phyloP scores from a whole-genome alignment of 305 asterid genomes.

The Fraxinus platypoda region DNA sequence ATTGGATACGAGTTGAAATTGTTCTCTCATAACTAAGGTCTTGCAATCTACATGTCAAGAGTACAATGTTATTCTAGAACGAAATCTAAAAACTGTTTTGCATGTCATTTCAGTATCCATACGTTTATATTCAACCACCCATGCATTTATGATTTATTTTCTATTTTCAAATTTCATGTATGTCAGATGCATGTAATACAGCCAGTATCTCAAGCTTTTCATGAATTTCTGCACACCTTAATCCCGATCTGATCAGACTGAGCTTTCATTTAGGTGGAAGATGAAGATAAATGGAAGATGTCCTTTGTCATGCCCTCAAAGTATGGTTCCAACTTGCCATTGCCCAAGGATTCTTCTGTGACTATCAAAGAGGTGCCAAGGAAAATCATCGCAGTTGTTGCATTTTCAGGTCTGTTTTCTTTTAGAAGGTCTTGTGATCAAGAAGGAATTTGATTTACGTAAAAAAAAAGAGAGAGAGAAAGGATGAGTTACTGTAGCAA shows the following conservation, averaged over 20 bases:
- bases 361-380: conserved; percentile 66
- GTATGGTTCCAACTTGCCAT: conserved; percentile 71
- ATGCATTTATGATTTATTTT: conserved; percentile 3
- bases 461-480: background rate
- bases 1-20: background rate
- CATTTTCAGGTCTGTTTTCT: conserved; percentile 67
- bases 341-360: conserved; percentile 69
- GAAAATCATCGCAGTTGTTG: conserved; percentile 61
- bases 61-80: background rate
- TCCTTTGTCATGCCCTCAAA: conserved; percentile 89
- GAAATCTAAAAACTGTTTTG: background rate
- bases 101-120: background rate
- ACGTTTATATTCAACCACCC: background rate
- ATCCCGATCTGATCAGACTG: conserved; percentile 16
- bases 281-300: conserved; percentile 67
- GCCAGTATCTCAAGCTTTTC: conserved; percentile 2
- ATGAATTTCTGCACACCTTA: conserved; percentile 6
- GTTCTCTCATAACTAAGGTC: background rate
- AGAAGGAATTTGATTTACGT: background rate
- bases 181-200: background rate
- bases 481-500: background rate
- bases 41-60: background rate
- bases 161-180: background rate
- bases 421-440: background rate
- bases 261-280: conserved; percentile 42